Conservation (phyloP, 2,329 filamentous ascomycete genomes). For the Juglanconis oblonga region DNA sequence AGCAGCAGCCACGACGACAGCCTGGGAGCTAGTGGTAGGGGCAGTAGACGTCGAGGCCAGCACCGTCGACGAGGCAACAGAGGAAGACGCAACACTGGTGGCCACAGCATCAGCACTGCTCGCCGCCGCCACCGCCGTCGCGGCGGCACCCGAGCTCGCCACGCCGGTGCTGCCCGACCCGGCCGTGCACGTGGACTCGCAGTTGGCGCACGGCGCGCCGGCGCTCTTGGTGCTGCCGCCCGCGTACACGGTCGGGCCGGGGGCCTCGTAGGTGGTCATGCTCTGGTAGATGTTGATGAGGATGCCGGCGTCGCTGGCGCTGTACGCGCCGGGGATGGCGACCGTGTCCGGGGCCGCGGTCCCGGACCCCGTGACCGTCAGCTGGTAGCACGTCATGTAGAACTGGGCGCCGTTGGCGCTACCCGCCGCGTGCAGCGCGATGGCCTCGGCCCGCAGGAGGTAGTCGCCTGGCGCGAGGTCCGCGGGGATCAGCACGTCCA, state of each 20-base stretch:
- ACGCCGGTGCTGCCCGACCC: not conserved
- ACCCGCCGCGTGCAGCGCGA: slow-evolving; percentile 44
- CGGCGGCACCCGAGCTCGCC: not conserved
- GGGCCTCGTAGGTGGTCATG: slow-evolving; percentile 37
- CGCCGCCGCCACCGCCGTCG: not conserved
- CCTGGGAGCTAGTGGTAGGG: slow-evolving; percentile 3
- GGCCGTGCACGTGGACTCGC: slow-evolving; percentile 24
- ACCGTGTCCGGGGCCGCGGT: slow-evolving; percentile 29
- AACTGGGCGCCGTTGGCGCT: slow-evolving; percentile 31
- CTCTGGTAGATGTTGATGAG: slow-evolving; percentile 45
- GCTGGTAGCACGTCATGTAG: slow-evolving; percentile 38
- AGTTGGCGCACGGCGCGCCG: slow-evolving; percentile 37
- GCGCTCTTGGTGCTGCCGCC: slow-evolving; percentile 38
- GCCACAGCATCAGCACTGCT: not conserved
- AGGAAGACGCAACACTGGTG: not conserved
- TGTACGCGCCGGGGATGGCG: slow-evolving; percentile 42
- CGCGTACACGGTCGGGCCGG: slow-evolving; percentile 40
- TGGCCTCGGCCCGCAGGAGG: slow-evolving; percentile 46
- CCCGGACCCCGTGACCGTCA: slow-evolving; percentile 29
- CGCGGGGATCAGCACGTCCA: slow-evolving; percentile 33
- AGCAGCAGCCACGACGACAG: not conserved
- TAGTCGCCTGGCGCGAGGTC: slow-evolving; percentile 35
- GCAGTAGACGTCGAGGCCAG: not conserved
- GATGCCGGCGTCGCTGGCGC: slow-evolving; percentile 42
- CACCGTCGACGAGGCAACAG: too few species aligned